A percentile compares a stretch with the other conserved stretches of the same genome.
phyloP scores from a whole-genome alignment of 2,329 filamentous ascomycete genomes.

The Diaporthe ilicicola region DNA sequence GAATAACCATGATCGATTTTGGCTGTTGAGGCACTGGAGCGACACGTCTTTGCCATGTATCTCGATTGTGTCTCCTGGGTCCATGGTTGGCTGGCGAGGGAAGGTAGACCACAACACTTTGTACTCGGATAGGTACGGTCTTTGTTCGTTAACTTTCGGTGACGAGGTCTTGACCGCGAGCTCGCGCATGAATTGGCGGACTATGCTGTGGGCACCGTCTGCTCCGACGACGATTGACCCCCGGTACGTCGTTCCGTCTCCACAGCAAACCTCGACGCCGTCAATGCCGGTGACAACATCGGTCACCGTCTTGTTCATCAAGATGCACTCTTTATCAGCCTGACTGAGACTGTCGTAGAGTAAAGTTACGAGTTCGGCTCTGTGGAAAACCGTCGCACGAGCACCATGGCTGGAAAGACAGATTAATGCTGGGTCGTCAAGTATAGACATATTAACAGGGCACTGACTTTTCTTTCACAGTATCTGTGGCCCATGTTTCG shows the following conservation, averaged over 20 bases:
- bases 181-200: conserved; percentile 45
- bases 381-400: conserved; percentile 8
- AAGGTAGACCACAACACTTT: conserved; percentile 46
- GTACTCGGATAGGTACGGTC: conserved; percentile 44
- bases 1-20: conserved; percentile 43
- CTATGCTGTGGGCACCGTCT: conserved; percentile 53
- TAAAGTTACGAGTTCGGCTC: conserved; percentile 12
- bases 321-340: not conserved
- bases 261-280: not conserved
- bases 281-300: not conserved
- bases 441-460: fast-evolving
- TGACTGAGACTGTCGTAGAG: conserved; percentile 15
- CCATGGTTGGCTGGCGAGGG: conserved; percentile 34
- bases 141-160: conserved; percentile 36
- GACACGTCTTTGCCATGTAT: conserved; percentile 42
- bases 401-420: not conserved
- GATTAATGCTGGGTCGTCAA: not conserved
- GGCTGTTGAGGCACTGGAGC: conserved; percentile 42
- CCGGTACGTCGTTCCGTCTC: conserved; percentile 34
- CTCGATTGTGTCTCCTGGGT: conserved; percentile 40
- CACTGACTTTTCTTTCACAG: not conserved
- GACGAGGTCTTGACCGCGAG: conserved; percentile 36
- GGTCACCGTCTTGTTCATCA: not conserved
- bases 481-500: not conserved
- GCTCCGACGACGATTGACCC: conserved; percentile 51